A percentile compares a stretch with the other conserved stretches of the same genome.
These are phyloP conservation scores for Filobasidium uniguttulatum DNA, from an alignment of 1,284 basidiomycete species.

Conservation along the genomic window DNA sequence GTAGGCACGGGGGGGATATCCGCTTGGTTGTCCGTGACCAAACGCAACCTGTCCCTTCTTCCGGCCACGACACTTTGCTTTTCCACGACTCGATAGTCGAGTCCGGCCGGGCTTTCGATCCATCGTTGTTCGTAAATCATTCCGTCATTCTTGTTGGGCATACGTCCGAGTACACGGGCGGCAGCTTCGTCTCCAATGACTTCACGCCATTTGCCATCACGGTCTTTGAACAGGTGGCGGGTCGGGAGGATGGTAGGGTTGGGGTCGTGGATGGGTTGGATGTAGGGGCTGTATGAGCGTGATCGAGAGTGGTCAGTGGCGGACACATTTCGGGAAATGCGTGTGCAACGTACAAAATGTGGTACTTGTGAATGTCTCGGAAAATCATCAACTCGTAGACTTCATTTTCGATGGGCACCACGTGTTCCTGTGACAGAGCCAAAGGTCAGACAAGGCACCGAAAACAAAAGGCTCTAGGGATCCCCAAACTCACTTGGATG, in stretches of 20 bases:
- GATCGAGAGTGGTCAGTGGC: not conserved
- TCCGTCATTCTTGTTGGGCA: slow-evolving; percentile 8
- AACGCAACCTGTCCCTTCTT: slow-evolving; percentile 9
- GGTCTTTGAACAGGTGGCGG: slow-evolving; percentile 25
- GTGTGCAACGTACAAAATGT: slow-evolving; percentile 24
- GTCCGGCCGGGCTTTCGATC: slow-evolving; percentile 12
- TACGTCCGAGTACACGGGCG: slow-evolving; percentile 22
- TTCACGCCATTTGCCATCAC: slow-evolving; percentile 27
- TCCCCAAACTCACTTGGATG: slow-evolving; percentile 21
- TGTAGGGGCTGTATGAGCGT: slow-evolving; percentile 22
- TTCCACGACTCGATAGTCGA: slow-evolving; percentile 11
- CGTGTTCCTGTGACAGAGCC: slow-evolving; percentile 22
- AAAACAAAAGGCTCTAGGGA: not conserved
- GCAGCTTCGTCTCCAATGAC: slow-evolving; percentile 28
- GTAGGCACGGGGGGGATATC: too few relatives aligned
- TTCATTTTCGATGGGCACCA: slow-evolving; percentile 22
- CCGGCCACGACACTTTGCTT: slow-evolving; percentile 11
- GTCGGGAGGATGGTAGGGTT: slow-evolving; percentile 23
- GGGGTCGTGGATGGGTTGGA: slow-evolving; percentile 31
- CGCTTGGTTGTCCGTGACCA: slow-evolving; percentile 12
- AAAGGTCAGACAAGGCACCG: not conserved
- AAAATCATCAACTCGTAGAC: slow-evolving; percentile 24
- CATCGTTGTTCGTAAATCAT: slow-evolving; percentile 9
- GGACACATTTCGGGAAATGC: not conserved
- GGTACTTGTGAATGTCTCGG: slow-evolving; percentile 27